phyloP scores from a whole-genome alignment of 1,284 basidiomycete species.

The Anthracocystis panici-leucophaei region DNA sequence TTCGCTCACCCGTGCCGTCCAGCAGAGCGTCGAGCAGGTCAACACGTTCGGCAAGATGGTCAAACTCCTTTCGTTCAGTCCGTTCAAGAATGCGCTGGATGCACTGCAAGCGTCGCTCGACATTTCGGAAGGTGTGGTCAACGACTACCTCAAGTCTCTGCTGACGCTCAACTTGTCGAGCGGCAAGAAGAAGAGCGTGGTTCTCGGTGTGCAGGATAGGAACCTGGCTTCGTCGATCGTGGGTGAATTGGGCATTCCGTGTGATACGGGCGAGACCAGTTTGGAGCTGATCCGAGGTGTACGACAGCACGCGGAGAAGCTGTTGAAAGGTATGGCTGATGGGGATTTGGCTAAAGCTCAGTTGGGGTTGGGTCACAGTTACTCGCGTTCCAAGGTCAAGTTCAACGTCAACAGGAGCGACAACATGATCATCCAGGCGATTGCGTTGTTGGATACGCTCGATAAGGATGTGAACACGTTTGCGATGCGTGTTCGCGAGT shows the following conservation, averaged over 20 bases:
- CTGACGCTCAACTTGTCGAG: conserved; percentile 88
- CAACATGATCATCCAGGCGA: conserved; percentile 99
- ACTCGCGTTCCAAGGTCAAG: conserved; percentile 92
- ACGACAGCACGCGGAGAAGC: conserved; percentile 89
- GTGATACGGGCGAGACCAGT: conserved; percentile 87
- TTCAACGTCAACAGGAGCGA: conserved; percentile 99
- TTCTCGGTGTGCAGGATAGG: conserved; percentile 86
- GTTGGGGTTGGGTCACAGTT: conserved; percentile 96
- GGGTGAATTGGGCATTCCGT: conserved; percentile 80
- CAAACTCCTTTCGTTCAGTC: conserved; percentile 87
- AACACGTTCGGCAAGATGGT: conserved; percentile 96
- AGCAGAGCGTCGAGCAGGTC: conserved; percentile 79
- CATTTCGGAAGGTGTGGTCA: conserved; percentile 92
- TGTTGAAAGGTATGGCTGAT: conserved; percentile 85
- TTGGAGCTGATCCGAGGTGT: conserved; percentile 93
- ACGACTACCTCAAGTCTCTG: conserved; percentile 85
- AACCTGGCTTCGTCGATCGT: conserved; percentile 85
- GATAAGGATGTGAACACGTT: conserved; percentile 99
- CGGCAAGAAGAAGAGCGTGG: conserved; percentile 81
- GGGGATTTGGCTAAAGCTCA: conserved; percentile 88
- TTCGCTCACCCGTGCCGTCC: conserved; percentile 82
- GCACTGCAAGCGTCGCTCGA: conserved; percentile 97
- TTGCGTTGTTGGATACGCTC: conserved; percentile 96
- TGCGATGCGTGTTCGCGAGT: conserved; percentile 96
- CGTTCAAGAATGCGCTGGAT: conserved; percentile 94